phyloP scores from a whole-genome alignment of 164 flowering plant genomes.

The Liquidambar formosana region DNA sequence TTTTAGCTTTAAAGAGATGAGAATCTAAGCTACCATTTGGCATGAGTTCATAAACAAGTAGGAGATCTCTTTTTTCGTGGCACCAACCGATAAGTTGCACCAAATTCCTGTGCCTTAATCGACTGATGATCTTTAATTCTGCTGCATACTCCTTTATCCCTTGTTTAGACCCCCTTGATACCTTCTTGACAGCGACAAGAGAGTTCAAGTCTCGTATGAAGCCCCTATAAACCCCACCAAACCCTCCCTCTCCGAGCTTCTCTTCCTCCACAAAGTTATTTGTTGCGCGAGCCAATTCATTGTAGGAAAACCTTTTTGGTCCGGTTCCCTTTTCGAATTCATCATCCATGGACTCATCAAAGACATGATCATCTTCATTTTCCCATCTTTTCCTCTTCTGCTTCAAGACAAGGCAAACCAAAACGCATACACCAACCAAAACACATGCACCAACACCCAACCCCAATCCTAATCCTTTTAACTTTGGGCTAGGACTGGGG shows the following conservation, averaged over 20 bases:
- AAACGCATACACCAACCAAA: neutral
- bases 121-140: too few species aligned
- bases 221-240: constrained; percentile 34
- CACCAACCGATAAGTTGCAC: constrained; percentile 44
- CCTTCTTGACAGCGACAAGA: constrained; percentile 34
- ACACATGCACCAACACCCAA: constrained; percentile 8
- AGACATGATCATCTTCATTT: neutral
- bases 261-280: constrained; percentile 24
- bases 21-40: too few species aligned
- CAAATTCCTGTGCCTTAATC: too few species aligned
- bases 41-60: too few species aligned
- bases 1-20: too few species aligned
- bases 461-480: neutral
- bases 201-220: constrained; percentile 15
- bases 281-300: constrained; percentile 33
- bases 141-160: too few species aligned
- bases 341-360: constrained; percentile 9
- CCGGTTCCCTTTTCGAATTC: constrained; percentile 28
- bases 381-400: neutral
- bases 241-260: constrained; percentile 44
- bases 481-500: neutral
- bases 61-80: constrained; percentile 23
- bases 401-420: constrained; percentile 5
- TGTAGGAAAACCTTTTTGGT: constrained; percentile 26
- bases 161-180: constrained; percentile 29